A percentile compares a stretch with the other conserved stretches of the same genome.
Conservation (phyloP, 2,329 filamentous ascomycete species). For the Trichothecium sympodiale region DNA sequence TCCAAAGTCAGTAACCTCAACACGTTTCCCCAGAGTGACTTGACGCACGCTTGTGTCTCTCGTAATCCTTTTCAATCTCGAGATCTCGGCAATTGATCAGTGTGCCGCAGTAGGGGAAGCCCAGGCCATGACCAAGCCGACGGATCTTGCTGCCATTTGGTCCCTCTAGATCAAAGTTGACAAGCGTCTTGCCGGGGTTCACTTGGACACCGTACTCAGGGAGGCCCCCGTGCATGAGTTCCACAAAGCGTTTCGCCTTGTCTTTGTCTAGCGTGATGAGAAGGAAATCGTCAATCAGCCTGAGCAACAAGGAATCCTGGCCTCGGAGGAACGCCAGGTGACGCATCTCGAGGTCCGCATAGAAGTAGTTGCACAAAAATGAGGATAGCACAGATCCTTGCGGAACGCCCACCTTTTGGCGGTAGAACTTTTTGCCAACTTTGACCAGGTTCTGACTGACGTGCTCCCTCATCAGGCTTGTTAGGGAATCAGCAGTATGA, state of each 20-base stretch:
- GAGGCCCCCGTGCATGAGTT: conserved; percentile 69
- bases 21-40: too few species aligned
- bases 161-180: conserved; percentile 60
- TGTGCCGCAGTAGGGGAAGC: conserved; percentile 86
- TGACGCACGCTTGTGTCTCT: conserved; percentile 39
- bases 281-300: conserved; percentile 87
- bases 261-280: conserved; percentile 62
- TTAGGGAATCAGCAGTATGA: conserved; percentile 46
- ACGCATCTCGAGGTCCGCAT: conserved; percentile 70
- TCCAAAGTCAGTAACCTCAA: background rate
- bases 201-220: conserved; percentile 72
- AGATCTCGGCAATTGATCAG: conserved; percentile 65
- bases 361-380: conserved; percentile 89
- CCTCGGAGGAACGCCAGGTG: conserved; percentile 54
- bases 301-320: conserved; percentile 55
- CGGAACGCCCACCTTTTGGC: conserved; percentile 81
- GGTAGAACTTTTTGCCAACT: conserved; percentile 78
- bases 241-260: conserved; percentile 63
- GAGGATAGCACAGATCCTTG: conserved; percentile 86
- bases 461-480: conserved; percentile 66
- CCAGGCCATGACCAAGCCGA: conserved; percentile 24
- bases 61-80: conserved; percentile 59
- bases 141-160: conserved; percentile 26
- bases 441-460: conserved; percentile 78
- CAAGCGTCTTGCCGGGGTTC: conserved; percentile 66